Conservation (phyloP, 441 rosid genomes). For the Erodium trifolium region DNA sequence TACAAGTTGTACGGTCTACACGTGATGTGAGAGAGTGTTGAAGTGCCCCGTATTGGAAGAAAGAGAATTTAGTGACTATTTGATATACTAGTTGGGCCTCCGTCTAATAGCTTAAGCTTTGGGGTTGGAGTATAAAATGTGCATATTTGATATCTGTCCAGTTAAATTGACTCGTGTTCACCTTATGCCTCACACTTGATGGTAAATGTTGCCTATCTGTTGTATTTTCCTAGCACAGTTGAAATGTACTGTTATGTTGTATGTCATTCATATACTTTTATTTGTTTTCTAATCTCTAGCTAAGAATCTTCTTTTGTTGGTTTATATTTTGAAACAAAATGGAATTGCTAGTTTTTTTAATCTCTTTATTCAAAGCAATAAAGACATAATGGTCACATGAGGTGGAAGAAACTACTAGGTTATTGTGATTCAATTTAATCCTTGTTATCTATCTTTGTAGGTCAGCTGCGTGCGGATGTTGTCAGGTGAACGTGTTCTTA, state of each 20-base stretch:
- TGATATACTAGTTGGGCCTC: too few species aligned
- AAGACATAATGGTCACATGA: neutral
- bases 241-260: neutral
- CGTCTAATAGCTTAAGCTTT: too few species aligned
- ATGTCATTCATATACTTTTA: neutral
- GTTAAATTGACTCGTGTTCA: neutral
- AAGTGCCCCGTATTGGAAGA: too few species aligned
- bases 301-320: neutral
- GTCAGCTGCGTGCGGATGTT: slow-evolving; percentile 93
- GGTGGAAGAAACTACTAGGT: neutral
- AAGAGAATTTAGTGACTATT: too few species aligned
- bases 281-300: neutral
- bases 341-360: neutral
- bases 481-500: slow-evolving; percentile 95
- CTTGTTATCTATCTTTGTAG: slow-evolving; percentile 33
- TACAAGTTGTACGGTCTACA: too few species aligned
- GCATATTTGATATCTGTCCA: neutral
- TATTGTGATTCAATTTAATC: slow-evolving; percentile 1
- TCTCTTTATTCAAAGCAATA: neutral
- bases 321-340: neutral
- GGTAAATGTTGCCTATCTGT: neutral
- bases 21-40: too few species aligned
- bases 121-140: neutral
- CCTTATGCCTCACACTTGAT: neutral
- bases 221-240: neutral